These are phyloP conservation scores for Colletotrichum paranaense DNA, from an alignment of 2,329 filamentous ascomycete genomes.

Conservation along the genomic window DNA sequence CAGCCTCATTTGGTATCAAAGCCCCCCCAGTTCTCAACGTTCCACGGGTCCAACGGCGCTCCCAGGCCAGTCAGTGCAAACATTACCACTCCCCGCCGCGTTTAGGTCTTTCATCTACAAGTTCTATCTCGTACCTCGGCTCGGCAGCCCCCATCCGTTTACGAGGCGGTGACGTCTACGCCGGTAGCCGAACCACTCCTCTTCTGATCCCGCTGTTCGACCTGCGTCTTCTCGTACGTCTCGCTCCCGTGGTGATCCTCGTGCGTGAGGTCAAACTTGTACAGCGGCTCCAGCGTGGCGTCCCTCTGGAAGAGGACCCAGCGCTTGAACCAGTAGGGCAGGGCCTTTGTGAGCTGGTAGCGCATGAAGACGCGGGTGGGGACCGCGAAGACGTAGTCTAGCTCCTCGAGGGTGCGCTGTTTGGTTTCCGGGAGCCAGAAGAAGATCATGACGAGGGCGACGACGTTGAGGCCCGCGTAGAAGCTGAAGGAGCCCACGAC, in stretches of 20 bases:
- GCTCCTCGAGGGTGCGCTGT: constrained; percentile 62
- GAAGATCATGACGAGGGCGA: constrained; percentile 67
- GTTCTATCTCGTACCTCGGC: too few species aligned
- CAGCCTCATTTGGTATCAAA: background rate
- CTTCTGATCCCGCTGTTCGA: constrained; percentile 50
- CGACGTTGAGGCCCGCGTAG: constrained; percentile 66
- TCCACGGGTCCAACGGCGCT: background rate
- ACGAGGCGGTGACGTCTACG: constrained; percentile 1
- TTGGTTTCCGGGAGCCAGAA: constrained; percentile 71
- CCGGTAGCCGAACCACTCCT: constrained; percentile 13
- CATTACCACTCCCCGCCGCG: too few species aligned
- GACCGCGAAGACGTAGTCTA: constrained; percentile 51
- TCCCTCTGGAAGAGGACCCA: constrained; percentile 43
- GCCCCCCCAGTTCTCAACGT: background rate
- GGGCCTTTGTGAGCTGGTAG: constrained; percentile 46
- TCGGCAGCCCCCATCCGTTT: background rate
- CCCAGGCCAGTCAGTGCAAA: background rate
- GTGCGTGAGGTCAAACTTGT: constrained; percentile 50
- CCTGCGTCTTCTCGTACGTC: constrained; percentile 49
- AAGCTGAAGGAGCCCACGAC: constrained; percentile 56
- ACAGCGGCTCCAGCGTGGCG: constrained; percentile 54
- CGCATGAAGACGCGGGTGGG: constrained; percentile 44
- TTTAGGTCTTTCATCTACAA: background rate
- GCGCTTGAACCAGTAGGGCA: constrained; percentile 48
- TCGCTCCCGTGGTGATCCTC: constrained; percentile 43